phyloP scores from a whole-genome alignment of 139 green algal genomes.

The Desmodesmus armatus region DNA sequence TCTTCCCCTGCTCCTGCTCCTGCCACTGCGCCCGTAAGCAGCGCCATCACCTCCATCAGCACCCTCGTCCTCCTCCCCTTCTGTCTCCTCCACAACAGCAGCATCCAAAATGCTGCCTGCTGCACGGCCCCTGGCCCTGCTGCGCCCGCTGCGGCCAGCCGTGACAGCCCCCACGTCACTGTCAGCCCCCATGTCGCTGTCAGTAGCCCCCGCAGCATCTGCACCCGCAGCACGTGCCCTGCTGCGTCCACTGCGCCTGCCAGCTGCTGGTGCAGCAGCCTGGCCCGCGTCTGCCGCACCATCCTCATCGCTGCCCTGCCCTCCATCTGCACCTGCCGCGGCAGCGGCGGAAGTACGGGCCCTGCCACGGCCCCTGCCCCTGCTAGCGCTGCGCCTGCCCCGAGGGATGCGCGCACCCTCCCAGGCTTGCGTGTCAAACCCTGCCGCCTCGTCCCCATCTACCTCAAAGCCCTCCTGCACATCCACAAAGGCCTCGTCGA shows the following conservation, averaged over 20 bases:
- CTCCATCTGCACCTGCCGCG: not conserved
- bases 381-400: not conserved
- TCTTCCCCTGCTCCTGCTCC: not conserved
- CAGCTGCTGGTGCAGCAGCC: not conserved
- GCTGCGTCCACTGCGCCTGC: too few species aligned
- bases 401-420: too few species aligned
- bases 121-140: too few species aligned
- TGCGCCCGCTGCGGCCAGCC: too few species aligned
- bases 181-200: too few species aligned
- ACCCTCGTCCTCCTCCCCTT: too few species aligned
- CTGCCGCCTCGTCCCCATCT: constrained; percentile 18
- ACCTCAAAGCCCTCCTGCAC: not conserved
- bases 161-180: too few species aligned
- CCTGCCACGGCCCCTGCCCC: not conserved
- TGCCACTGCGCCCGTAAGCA: not conserved
- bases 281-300: too few species aligned
- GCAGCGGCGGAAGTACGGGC: too few species aligned
- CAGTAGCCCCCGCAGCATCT: not conserved
- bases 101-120: too few species aligned
- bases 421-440: too few species aligned
- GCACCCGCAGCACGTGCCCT: not conserved
- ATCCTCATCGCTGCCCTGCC: constrained; percentile 4
- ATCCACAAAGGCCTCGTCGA: not conserved
- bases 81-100: too few species aligned
- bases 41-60: not conserved